These are phyloP conservation scores for Helenozyma baotianmanensis DNA, from an alignment of 805 yeast genomes.

Conservation along the genomic window DNA sequence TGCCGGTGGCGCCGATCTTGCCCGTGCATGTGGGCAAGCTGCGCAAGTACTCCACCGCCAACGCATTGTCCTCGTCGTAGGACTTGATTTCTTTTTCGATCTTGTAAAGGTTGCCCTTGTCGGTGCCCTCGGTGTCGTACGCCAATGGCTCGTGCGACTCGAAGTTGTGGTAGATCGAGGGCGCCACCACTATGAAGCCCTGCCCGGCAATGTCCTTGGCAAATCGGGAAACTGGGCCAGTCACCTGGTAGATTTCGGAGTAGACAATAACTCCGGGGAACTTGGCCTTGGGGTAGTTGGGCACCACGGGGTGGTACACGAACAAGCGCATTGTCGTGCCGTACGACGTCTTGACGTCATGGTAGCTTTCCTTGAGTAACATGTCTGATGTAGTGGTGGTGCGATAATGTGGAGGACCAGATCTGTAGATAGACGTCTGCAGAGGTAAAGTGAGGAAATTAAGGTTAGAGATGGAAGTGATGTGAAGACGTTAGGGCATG, in stretches of 20 bases:
- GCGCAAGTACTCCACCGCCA: constrained; percentile 59
- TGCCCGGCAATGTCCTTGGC: constrained; percentile 76
- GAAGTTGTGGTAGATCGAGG: constrained; percentile 75
- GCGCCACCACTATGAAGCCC: constrained; percentile 76
- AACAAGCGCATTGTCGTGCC: constrained; percentile 65
- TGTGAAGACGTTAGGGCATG: no score
- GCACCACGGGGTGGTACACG: constrained; percentile 62
- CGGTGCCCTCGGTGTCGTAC: constrained; percentile 72
- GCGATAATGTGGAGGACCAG: neutral
- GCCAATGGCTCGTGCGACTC: constrained; percentile 58
- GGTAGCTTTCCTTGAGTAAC: constrained; percentile 64
- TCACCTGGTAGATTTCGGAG: constrained; percentile 77
- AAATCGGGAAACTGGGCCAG: constrained; percentile 77
- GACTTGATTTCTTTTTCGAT: constrained; percentile 61
- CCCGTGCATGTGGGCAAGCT: constrained; percentile 63
- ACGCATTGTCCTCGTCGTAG: constrained; percentile 68
- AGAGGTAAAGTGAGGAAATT: no score
- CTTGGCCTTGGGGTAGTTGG: constrained; percentile 71
- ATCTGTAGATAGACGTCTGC: no score
- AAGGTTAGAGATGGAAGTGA: no score
- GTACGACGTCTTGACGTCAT: constrained; percentile 61
- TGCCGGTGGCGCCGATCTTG: constrained; percentile 75
- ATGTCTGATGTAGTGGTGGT: constrained; percentile 27
- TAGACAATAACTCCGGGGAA: constrained; percentile 79
- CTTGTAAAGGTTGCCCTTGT: constrained; percentile 65